These are phyloP conservation scores for Escovopsis sp. DNA, from an alignment of 2,329 filamentous ascomycete genomes.

Conservation along the genomic window DNA sequence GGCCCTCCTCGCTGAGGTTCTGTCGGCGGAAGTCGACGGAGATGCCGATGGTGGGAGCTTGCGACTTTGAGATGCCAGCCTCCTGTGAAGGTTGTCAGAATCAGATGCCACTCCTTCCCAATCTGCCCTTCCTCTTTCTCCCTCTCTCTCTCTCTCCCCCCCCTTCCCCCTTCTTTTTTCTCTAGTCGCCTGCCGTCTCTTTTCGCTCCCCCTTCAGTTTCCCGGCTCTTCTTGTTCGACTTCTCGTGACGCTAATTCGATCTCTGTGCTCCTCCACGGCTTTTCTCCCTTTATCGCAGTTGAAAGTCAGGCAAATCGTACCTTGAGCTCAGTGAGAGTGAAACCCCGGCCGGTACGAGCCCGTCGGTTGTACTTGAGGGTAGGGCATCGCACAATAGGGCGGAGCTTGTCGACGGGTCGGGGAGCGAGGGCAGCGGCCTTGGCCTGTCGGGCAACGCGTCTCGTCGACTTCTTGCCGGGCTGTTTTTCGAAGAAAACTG, in stretches of 20 bases:
- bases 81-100: slow-evolving; percentile 47
- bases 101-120: not conserved
- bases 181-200: too few species aligned
- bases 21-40: slow-evolving; percentile 89
- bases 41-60: slow-evolving; percentile 94
- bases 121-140: not conserved
- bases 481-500: slow-evolving; percentile 31
- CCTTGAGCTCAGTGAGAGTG: slow-evolving; percentile 95
- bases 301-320: slow-evolving; percentile 31
- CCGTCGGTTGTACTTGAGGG: slow-evolving; percentile 98
- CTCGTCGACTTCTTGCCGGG: slow-evolving; percentile 91
- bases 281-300: not conserved
- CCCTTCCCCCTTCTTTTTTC: not conserved
- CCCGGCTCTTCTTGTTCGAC: not conserved
- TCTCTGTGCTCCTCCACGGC: too few species aligned
- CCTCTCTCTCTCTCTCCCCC: too few species aligned
- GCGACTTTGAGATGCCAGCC: slow-evolving; percentile 86
- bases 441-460: slow-evolving; percentile 79
- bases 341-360: slow-evolving; percentile 95
- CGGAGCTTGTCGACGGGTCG: slow-evolving; percentile 94
- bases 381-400: slow-evolving; percentile 93
- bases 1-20: slow-evolving; percentile 93
- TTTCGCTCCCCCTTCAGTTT: not conserved
- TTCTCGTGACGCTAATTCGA: too few species aligned
- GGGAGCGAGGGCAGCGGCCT: slow-evolving; percentile 90